A percentile compares a stretch with the other conserved stretches of the same genome.
Evolutionary conservation across 2,329 filamentous ascomycete species (phyloP).

Genomic region (Helicocarpus griseus): DNA sequence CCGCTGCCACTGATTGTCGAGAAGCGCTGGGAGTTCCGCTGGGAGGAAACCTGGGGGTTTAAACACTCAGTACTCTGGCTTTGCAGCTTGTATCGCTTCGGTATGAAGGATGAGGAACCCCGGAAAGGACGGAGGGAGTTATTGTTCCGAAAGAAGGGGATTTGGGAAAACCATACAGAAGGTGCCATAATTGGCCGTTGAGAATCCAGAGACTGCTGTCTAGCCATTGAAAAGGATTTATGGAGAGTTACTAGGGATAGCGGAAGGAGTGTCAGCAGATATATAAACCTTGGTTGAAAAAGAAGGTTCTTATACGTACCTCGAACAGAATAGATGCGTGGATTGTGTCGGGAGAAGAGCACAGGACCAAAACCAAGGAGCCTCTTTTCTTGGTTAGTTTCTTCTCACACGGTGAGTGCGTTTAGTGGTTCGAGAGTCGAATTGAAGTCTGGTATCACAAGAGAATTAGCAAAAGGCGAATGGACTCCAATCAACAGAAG

Average conservation of each 20-base stretch:
- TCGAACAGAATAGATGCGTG: too few species aligned
- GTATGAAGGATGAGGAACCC: slow-evolving; percentile 7
- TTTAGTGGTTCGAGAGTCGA: too few species aligned
- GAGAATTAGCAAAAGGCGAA: neutral
- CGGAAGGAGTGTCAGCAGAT: neutral
- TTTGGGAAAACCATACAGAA: slow-evolving; percentile 33
- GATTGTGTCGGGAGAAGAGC: neutral
- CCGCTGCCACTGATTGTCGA: slow-evolving; percentile 42
- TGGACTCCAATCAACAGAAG: neutral
- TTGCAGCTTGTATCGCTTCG: neutral
- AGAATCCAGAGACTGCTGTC: slow-evolving; percentile 42
- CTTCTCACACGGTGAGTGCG: too few species aligned
- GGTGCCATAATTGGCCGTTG: slow-evolving; percentile 47
- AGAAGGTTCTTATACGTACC: too few species aligned
- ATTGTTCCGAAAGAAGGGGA: neutral
- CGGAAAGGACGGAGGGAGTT: slow-evolving; percentile 11
- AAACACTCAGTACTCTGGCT: neutral
- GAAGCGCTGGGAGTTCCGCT: slow-evolving; percentile 43
- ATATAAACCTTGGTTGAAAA: too few species aligned
- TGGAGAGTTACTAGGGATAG: neutral
- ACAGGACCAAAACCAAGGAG: neutral
- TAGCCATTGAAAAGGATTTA: slow-evolving; percentile 20
- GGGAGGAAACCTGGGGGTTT: slow-evolving; percentile 29
- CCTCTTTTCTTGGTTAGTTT: too few species aligned
- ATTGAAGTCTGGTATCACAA: neutral